Percentiles rank a stretch among this genome's conserved stretches.
phyloP scores from a whole-genome alignment of 2,329 filamentous ascomycete genomes.

The Colletotrichum camelliae region DNA sequence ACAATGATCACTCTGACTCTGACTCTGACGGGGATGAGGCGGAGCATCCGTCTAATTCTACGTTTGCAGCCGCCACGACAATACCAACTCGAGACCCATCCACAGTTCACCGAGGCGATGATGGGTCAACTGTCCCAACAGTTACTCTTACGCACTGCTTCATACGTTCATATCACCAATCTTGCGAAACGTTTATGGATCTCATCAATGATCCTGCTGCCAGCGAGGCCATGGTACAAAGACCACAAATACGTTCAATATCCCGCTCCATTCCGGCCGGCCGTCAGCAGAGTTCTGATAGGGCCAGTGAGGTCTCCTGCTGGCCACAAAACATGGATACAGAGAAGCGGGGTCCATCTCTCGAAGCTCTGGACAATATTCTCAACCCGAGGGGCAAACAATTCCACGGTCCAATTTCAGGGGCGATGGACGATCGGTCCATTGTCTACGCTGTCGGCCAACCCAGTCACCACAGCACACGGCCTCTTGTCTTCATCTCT shows the following conservation, averaged over 20 bases:
- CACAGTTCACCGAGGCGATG: slow-evolving; percentile 55
- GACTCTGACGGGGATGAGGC: neutral
- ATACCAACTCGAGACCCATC: slow-evolving; percentile 36
- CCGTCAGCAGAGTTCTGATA: neutral
- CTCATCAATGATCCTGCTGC: slow-evolving; percentile 57
- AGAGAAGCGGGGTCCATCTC: neutral
- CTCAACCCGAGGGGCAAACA: slow-evolving; percentile 40
- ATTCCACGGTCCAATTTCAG: slow-evolving; percentile 40
- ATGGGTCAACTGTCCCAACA: slow-evolving; percentile 41
- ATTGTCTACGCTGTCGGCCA: slow-evolving; percentile 49
- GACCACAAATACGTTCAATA: slow-evolving; percentile 49
- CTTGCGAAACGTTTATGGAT: slow-evolving; percentile 62
- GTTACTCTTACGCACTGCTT: slow-evolving; percentile 60
- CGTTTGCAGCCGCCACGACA: neutral
- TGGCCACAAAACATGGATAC: slow-evolving; percentile 28
- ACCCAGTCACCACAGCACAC: slow-evolving; percentile 22
- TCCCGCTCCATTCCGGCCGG: neutral
- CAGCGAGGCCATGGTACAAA: slow-evolving; percentile 29
- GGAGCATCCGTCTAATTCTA: neutral
- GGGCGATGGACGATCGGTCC: slow-evolving; percentile 50
- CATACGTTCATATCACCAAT: slow-evolving; percentile 58
- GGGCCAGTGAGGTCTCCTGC: slow-evolving; percentile 4
- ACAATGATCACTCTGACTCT: slow-evolving; percentile 10
- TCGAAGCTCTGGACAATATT: slow-evolving; percentile 37
- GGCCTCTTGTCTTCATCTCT: slow-evolving; percentile 45